Base-by-base conservation (phyloP, 164 flowering plant species). In the Stephania cephalantha region DNA sequence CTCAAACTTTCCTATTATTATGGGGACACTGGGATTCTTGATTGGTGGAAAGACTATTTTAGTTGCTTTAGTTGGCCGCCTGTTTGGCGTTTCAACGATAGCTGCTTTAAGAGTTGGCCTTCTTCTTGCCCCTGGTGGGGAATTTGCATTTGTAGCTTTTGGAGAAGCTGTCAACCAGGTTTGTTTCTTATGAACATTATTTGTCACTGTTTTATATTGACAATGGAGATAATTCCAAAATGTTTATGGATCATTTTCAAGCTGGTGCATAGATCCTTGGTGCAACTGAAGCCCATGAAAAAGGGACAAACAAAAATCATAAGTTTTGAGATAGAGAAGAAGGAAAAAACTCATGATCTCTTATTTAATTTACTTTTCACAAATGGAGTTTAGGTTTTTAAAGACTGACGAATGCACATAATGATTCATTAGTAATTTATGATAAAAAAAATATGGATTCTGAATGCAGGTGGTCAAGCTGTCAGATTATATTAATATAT, bases 121-220 rank as follows among this genome's bases (percentile, higher is more conserved):
- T 79, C 95, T 96, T 78, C 97, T 96, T 80, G 99, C 99, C 71
- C 99, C 99, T 11, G 99, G 99, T 68, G 99, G 99, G 81, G 99
- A 96, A 78, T 96, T 96, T 83, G 99, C 98, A 71, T 96, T 96
- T 84, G 99, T 96, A 63, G 99, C 99, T 74, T 94, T 96, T 85
- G 99, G 99, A 74, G 99, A 96, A 84, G 99, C 99, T 80, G 99
- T 96, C 74, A 96, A 91, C 84, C 99, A 96, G 99, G 99, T 96
- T 73, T 75, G 65, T 45, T 71, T 66, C 77, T 13, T 53, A 22
- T 69, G 9, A 18, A 68, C 25, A 25, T 79, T 74, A 46, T 25
- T 68, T 70, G 63, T 2, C 4, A 73, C 29, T 35, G 29, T 17
- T 35, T 73, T 35, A 42, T 20, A 15, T 55, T 55, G 29, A 3